phyloP scores from a whole-genome alignment of 768 basidiomycete species.

The Favolaschia claudopus region DNA sequence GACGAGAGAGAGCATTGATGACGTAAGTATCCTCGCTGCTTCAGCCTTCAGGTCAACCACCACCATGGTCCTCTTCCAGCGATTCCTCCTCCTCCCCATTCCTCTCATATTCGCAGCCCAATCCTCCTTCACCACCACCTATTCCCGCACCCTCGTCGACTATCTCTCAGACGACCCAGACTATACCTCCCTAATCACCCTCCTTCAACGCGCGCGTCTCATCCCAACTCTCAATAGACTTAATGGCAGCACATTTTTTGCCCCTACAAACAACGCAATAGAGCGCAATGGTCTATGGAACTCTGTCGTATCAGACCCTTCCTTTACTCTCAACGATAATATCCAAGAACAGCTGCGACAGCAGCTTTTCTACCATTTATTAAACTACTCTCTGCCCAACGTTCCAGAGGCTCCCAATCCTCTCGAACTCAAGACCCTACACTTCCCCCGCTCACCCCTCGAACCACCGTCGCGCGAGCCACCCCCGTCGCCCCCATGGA shows the following conservation, averaged over 20 bases:
- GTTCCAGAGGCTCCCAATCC: conserved; percentile 50
- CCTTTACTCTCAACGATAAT: conserved; percentile 68
- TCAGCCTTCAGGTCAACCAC: neutral
- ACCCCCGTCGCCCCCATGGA: conserved; percentile 83
- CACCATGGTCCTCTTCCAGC: conserved; percentile 24
- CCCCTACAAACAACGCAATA: conserved; percentile 94
- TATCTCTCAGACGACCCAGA: conserved; percentile 77
- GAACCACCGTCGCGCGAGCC: conserved; percentile 72
- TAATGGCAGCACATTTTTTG: conserved; percentile 86
- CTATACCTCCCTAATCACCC: conserved; percentile 74
- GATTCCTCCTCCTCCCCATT: conserved; percentile 32
- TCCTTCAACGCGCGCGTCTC: conserved; percentile 86
- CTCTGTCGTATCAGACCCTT: conserved; percentile 46
- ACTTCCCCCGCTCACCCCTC: conserved; percentile 68
- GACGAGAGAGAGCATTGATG: conserved; percentile 12
- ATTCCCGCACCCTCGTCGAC: conserved; percentile 72
- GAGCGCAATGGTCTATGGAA: conserved; percentile 56
- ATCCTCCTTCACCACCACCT: conserved; percentile 40
- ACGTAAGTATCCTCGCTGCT: neutral
- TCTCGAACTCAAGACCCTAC: conserved; percentile 64
- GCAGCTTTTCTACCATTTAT: conserved; percentile 91
- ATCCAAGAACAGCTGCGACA: conserved; percentile 85
- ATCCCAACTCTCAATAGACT: conserved; percentile 92
- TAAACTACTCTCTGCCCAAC: conserved; percentile 76
- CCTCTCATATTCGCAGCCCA: conserved; percentile 23